Evolutionary conservation across 495 filamentous ascomycete genomes (phyloP), one percentile per base, ranked within the genome.

Genomic region (Aeminium ludgeri): DNA sequence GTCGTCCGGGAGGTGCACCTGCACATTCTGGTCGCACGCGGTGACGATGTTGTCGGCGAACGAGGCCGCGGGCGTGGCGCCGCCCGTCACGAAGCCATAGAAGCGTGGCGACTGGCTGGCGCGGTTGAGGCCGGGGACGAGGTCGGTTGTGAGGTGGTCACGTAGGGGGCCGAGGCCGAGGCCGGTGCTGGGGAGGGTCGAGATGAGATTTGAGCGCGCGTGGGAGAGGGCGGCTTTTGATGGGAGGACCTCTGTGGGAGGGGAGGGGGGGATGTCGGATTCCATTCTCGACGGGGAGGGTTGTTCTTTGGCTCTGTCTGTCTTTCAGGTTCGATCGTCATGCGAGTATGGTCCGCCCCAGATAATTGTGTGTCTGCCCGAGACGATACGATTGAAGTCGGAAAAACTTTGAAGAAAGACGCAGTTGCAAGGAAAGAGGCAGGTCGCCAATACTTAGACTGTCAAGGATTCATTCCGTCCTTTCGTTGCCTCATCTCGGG

Each of bases 41-140:
- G 72, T 76, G 36, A 86, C 84, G 10, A 93, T 60, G 51, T 78
- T 74, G 55, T 96, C 86, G 0, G 82, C 87, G n/a, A 82, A 68
- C 27, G 76, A 64, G 23, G 85, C 85, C n/a, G 83, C 73, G 0
- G 85, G 82, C 2, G 83, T 83, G 23, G 65, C 60, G 12, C 82
- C 81, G 15, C 87, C 87, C 0, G 79, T 91, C 6, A 96, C 76
- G 53, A 94, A 93, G 18, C 84, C 86, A 59, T 80, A 89, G 64
- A 92, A 96, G 44, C 68, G 66, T 23, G 73, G 55, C 49, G 73
- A 68, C 50, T 75, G 61, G 57, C 69, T 70, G 59, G 69, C 60
- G 13, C 58, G 63, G 46, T 78, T 79, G 41, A 87, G 69, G 3
- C 66, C 76, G 0, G 82, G 79, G 15, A 75, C 67, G 41, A 86